Evolutionary conservation across 2,329 filamentous ascomycete genomes (phyloP), one percentile per base, ranked within the genome.

Genomic region (Raffaelea deltoideospora): DNA sequence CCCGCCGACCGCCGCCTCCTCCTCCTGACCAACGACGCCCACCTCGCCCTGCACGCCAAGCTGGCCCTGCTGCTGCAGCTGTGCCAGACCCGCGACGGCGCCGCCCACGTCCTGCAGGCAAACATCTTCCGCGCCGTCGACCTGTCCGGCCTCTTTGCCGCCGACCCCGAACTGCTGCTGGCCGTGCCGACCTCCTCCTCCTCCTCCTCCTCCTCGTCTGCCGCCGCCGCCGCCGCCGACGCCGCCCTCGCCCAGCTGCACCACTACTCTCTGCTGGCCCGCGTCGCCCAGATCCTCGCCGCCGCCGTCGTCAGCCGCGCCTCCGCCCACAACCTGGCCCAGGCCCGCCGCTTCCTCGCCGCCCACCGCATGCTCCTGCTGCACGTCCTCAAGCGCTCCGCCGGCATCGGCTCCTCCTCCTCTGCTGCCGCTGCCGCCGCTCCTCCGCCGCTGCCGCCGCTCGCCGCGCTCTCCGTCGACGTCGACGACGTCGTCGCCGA

Each of bases 161-260:
- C 82, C 11, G 90, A 98, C 53, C 90, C 90, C 1, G 90, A 98
- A 55, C 75, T 98, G 37, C n/a, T n/a, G n/a, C n/a, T n/a, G n/a
- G n/a, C n/a, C n/a, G n/a, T n/a, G n/a, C n/a, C n/a, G n/a, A n/a
- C n/a, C n/a, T n/a, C n/a, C n/a, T n/a, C n/a, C n/a, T n/a, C n/a
- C n/a, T n/a, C n/a, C n/a, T n/a, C n/a, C n/a, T n/a, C n/a, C n/a
- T n/a, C n/a, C n/a, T n/a, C n/a, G n/a, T n/a, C n/a, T n/a, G 86
- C 92, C 41, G 75, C 87, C 40, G 69, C 70, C 70, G 52, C 49
- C 58, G 22, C 31, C 23, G 21, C 85, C 47, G 63, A 72, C 4
- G 65, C 69, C 40, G 79, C 84, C 4, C 67, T 94, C 17, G 72
- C 76, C 44, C 79, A 78, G 50, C n/a, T n/a, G n/a, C n/a, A n/a